Evolutionary conservation across 495 filamentous ascomycete genomes (phyloP).

Genomic region (Hypomontagnella monticulosa): DNA sequence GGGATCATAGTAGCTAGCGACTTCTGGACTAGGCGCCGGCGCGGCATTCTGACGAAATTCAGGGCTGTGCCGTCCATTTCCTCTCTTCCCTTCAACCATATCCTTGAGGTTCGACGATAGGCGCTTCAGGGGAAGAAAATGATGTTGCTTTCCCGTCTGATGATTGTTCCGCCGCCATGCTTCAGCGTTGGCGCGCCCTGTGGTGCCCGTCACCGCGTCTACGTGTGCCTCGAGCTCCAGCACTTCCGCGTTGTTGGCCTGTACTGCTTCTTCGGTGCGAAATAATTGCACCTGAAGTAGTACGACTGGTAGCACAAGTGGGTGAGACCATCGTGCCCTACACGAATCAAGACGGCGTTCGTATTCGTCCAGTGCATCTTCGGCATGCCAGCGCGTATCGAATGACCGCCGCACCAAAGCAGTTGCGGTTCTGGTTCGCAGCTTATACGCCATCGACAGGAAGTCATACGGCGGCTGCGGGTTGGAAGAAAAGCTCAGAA

Average conservation of each 20-base stretch:
- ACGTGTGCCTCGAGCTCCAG: conserved; percentile 44
- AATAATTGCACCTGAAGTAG: conserved; percentile 48
- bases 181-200: conserved; percentile 40
- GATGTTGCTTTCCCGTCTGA: conserved; percentile 23
- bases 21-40: conserved; percentile 14
- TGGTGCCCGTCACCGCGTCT: conserved; percentile 46
- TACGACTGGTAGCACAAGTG: conserved; percentile 45
- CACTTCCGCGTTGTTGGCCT: conserved; percentile 45
- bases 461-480: conserved; percentile 50
- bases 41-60: conserved; percentile 5
- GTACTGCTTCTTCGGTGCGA: conserved; percentile 46
- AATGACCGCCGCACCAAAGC: conserved; percentile 48
- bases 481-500: conserved; percentile 48
- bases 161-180: conserved; percentile 38
- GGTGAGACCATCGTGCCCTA: conserved; percentile 46
- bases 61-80: conserved; percentile 24
- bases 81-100: conserved; percentile 39
- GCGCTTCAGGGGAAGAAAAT: conserved; percentile 39
- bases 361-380: conserved; percentile 49
- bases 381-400: conserved; percentile 44
- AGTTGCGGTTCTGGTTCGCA: conserved; percentile 41
- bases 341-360: conserved; percentile 48
- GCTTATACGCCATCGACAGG: conserved; percentile 48
- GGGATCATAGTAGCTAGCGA: conserved; percentile 35
- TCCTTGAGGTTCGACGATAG: conserved; percentile 36